phyloP scores from a whole-genome alignment of 2,329 filamentous ascomycete genomes.

The Ambrosiella xylebori region DNA sequence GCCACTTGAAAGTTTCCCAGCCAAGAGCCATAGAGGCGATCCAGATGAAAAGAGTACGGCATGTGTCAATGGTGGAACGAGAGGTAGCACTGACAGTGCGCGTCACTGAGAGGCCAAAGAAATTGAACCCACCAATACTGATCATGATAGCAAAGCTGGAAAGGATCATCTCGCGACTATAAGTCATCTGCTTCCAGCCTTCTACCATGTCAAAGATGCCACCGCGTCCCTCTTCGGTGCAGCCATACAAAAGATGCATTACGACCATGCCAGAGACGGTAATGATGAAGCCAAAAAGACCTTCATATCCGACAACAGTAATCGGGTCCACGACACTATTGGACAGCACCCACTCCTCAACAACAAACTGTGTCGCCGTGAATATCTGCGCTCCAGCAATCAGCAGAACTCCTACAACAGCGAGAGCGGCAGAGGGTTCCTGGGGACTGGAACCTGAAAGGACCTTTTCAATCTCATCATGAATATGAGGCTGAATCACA shows the following conservation, averaged over 20 bases:
- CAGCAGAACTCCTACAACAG: slow-evolving; percentile 67
- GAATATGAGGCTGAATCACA: slow-evolving; percentile 50
- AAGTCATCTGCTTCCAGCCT: slow-evolving; percentile 64
- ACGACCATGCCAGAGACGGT: slow-evolving; percentile 67
- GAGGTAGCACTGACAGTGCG: slow-evolving; percentile 79
- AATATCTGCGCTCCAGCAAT: slow-evolving; percentile 95
- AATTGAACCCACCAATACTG: slow-evolving; percentile 96
- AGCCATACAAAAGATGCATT: slow-evolving; percentile 60
- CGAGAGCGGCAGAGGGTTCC: slow-evolving; percentile 28
- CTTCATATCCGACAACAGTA: slow-evolving; percentile 90
- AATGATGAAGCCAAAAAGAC: slow-evolving; percentile 70
- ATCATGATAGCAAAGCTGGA: slow-evolving; percentile 89
- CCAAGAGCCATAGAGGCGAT: slow-evolving; percentile 79
- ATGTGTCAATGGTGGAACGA: slow-evolving; percentile 91
- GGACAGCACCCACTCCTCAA: slow-evolving; percentile 82
- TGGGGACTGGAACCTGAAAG: slow-evolving; percentile 23
- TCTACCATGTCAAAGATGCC: slow-evolving; percentile 86
- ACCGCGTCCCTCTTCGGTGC: slow-evolving; percentile 52
- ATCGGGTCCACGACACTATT: slow-evolving; percentile 54
- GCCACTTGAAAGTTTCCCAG: slow-evolving; percentile 96
- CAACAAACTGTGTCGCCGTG: slow-evolving; percentile 86
- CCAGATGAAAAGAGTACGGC: slow-evolving; percentile 96
- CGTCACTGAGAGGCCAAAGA: slow-evolving; percentile 90
- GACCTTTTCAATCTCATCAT: slow-evolving; percentile 20
- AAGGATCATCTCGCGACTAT: slow-evolving; percentile 51